Base-by-base conservation (phyloP, 108 stramenopile species). In the Cyclostephanos tholiformis region DNA sequence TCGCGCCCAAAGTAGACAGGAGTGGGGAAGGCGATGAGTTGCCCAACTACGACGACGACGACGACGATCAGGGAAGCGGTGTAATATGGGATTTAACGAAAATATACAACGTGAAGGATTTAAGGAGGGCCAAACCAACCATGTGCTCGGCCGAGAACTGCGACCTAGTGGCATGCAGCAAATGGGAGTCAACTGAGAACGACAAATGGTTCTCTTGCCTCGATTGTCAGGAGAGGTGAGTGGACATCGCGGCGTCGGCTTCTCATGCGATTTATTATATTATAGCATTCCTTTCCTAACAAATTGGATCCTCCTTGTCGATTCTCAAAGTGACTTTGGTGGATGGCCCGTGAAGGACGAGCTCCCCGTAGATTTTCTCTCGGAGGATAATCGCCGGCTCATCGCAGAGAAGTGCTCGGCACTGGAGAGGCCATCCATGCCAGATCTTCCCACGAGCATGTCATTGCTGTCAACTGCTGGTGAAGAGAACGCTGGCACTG, bases 331-430 rank as follows among this genome's bases (percentile, higher is more conserved):
- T 14, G 87, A 89, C 30, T 92, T 77, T 75, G 89, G 74, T 43
- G 89, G 91, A 46, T 89, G 85, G 84, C 91, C 91, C 11, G 75
- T 61, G 19, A 55, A 63, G 25, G 49, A 74, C 22, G 87, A 88
- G 26, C 23, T 86, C n/a, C 88, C 88, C 16, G 20, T 85, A 22
- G 81, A 79, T 26, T 71, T 55, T 59, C 63, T 91, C 51, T 82
- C 76, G 17, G 75, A 85, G 6, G 85, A 87, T 22, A 86, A 87
- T 69, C 58, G 83, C 23, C 35, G 58, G 2, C 39, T 88, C 36
- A 89, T 91, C 44, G 74, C 69, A 8, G 65, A 76, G 56, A 88
- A 85, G 71, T 91, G 91, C 57, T 83, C 87, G 12, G 66, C 51
- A 10, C 53, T 67, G 26, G 71, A 76, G 56, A 69, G 75, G 59